Percentiles rank a stretch among this genome's conserved stretches.
phyloP scores from a whole-genome alignment of 2,329 filamentous ascomycete genomes.

The Alternaria sp. region DNA sequence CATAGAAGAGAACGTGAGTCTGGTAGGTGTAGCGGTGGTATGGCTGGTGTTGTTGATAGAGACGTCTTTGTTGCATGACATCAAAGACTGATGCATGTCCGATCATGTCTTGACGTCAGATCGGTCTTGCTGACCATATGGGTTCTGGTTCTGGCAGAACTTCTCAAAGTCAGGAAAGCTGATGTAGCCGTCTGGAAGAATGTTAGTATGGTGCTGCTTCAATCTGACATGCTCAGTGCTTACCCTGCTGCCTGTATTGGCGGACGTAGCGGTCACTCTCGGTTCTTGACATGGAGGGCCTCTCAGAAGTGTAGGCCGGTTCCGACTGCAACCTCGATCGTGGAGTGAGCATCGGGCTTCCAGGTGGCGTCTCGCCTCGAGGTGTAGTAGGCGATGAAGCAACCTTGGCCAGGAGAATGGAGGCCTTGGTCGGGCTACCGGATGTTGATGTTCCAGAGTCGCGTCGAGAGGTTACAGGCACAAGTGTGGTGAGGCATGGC shows the following conservation, averaged over 20 bases:
- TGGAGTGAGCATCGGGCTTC: slow-evolving; percentile 39
- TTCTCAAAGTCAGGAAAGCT: slow-evolving; percentile 77
- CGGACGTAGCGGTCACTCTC: slow-evolving; percentile 48
- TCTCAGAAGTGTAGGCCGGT: slow-evolving; percentile 34
- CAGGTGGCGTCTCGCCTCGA: slow-evolving; percentile 42
- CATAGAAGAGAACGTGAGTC: slow-evolving; percentile 1
- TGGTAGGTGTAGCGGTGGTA: slow-evolving; percentile 11
- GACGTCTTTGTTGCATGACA: slow-evolving; percentile 6
- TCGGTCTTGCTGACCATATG: slow-evolving; percentile 39
- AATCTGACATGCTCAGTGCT: slow-evolving; percentile 15
- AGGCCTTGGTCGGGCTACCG: slow-evolving; percentile 51
- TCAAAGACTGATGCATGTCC: slow-evolving; percentile 1
- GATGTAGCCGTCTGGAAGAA: slow-evolving; percentile 63
- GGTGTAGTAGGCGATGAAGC: slow-evolving; percentile 51
- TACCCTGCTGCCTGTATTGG: slow-evolving; percentile 47
- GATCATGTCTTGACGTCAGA: slow-evolving; percentile 43
- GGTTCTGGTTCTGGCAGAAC: slow-evolving; percentile 55
- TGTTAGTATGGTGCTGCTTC: slow-evolving; percentile 21
- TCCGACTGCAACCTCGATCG: slow-evolving; percentile 35
- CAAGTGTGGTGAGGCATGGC: slow-evolving; percentile 52
- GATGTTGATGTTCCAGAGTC: slow-evolving; percentile 48
- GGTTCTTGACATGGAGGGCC: slow-evolving; percentile 43
- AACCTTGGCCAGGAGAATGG: slow-evolving; percentile 52
- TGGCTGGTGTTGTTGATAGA: slow-evolving; percentile 9
- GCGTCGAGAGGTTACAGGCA: slow-evolving; percentile 47